A percentile compares a stretch with the other conserved stretches of the same genome.
Conservation (phyloP, 345 rosid genomes). For the Populus pruinosa region DNA sequence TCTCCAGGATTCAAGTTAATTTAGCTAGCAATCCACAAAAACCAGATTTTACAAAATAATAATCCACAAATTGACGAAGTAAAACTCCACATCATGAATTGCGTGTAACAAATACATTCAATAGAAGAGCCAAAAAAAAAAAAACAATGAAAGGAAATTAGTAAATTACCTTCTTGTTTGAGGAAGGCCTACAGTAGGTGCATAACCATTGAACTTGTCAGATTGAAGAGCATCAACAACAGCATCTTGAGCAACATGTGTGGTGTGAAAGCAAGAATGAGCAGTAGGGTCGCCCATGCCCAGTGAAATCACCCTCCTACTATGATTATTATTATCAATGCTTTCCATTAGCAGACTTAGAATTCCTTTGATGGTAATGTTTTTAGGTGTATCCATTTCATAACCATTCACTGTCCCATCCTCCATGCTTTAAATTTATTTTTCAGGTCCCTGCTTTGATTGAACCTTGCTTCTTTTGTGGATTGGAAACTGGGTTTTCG, state of each 20-base stretch:
- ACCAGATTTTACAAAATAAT: neutral
- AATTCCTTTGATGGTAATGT: conserved; percentile 78
- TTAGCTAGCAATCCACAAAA: neutral
- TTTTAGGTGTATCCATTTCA: conserved; percentile 36
- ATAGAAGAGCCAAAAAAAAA: neutral
- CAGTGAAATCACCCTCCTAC: conserved; percentile 54
- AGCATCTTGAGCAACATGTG: conserved; percentile 59
- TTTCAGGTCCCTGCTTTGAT: conserved; percentile 9
- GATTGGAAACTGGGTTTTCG: neutral
- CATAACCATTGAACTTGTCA: conserved; percentile 77
- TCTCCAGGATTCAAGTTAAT: neutral
- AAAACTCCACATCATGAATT: neutral
- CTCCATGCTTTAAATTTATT: conserved; percentile 30
- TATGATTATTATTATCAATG: conserved; percentile 34
- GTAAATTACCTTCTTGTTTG: conserved; percentile 67
- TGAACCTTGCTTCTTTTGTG: neutral
- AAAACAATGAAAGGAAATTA: neutral
- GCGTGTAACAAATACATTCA: neutral
- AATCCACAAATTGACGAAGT: neutral
- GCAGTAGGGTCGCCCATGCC: conserved; percentile 96
- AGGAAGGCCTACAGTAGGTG: conserved; percentile 91
- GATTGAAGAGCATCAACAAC: conserved; percentile 69
- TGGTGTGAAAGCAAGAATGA: conserved; percentile 68
- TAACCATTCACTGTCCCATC: conserved; percentile 24
- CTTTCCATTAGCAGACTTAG: conserved; percentile 58